phyloP scores from a whole-genome alignment of 371 early-diverging fungal genomes.

The Blyttiomyces sp. region DNA sequence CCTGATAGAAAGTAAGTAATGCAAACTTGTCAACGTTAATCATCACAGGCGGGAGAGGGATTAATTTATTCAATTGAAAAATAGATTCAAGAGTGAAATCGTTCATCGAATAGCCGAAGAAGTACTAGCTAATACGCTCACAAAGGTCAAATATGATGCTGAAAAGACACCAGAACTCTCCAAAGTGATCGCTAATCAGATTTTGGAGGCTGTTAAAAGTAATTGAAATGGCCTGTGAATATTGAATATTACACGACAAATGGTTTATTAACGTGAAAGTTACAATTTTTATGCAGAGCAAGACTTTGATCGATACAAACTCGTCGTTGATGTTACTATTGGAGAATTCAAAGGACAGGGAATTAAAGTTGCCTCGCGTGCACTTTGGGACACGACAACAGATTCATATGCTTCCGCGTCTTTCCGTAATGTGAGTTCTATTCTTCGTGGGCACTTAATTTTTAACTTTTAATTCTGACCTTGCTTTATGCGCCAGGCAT shows the following conservation, averaged over 20 bases:
- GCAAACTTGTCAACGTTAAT: not conserved
- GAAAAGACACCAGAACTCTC: slow-evolving; percentile 40
- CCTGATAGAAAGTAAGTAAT: slow-evolving; percentile 46
- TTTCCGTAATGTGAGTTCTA: slow-evolving; percentile 43
- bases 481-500: slow-evolving; percentile 23
- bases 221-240: not conserved
- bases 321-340: slow-evolving; percentile 50
- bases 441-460: slow-evolving; percentile 1
- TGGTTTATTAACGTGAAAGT: not conserved
- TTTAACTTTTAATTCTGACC: not conserved
- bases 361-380: slow-evolving; percentile 44
- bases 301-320: slow-evolving; percentile 49
- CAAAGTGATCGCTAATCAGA: slow-evolving; percentile 44
- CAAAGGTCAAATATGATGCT: slow-evolving; percentile 47
- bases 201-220: slow-evolving; percentile 51
- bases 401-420: slow-evolving; percentile 48
- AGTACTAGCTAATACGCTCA: slow-evolving; percentile 36
- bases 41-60: not conserved
- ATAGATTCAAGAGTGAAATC: slow-evolving; percentile 42
- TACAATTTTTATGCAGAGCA: slow-evolving; percentile 33
- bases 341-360: slow-evolving; percentile 58
- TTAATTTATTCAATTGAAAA: too few species aligned
- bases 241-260: not conserved
- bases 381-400: slow-evolving; percentile 51
- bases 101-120: slow-evolving; percentile 35